Evolutionary conservation across 2,329 filamentous ascomycete genomes (phyloP), one percentile per base, ranked within the genome.

Genomic region (Torrubiellomyces zombiae): DNA sequence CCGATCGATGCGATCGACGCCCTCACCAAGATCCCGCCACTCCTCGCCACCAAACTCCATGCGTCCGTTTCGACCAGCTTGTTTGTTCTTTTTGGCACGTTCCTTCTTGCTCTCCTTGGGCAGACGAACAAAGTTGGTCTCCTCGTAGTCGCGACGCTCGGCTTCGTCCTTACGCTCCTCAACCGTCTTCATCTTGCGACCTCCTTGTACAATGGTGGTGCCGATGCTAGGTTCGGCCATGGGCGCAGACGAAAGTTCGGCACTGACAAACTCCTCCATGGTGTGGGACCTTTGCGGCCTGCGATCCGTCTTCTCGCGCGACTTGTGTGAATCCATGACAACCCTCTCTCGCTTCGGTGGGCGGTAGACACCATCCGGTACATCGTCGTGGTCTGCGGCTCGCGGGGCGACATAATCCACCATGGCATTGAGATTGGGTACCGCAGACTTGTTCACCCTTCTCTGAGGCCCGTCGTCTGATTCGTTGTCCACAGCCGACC

Each of bases 91-190:
- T 56, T 78, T 75, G 23, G 70, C 65, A 30, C 60, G 56, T 5
- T 93, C 83, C 56, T 92, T 93, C 63, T 93, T 95, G 54, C 72
- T 79, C 49, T 79, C 69, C 40, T 73, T 75, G 9, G 86, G 83
- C 40, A 98, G 58, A 38, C 89, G 79, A 10, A 81, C 71, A 43
- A 94, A 86, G 55, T 98, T 92, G 38, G 62, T 67, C 55, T 98
- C 89, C 58, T 98, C 89, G 54, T 94, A 98, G 23, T 78, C 69
- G 30, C 67, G 67, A 28, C 79, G 63, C 54, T 93, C 85, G 2
- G 67, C 67, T 48, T 95, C 85, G 20, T 71, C 69, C 33, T 71
- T 71, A 28, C 79, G 68, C 45, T 94, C 77, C 17, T 70, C 62
- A 9, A 73, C 67, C 5, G 78, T 80, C 60, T 85, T 89, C 42